phyloP scores from a whole-genome alignment of 768 basidiomycete genomes.

The Clavulina sp. region DNA sequence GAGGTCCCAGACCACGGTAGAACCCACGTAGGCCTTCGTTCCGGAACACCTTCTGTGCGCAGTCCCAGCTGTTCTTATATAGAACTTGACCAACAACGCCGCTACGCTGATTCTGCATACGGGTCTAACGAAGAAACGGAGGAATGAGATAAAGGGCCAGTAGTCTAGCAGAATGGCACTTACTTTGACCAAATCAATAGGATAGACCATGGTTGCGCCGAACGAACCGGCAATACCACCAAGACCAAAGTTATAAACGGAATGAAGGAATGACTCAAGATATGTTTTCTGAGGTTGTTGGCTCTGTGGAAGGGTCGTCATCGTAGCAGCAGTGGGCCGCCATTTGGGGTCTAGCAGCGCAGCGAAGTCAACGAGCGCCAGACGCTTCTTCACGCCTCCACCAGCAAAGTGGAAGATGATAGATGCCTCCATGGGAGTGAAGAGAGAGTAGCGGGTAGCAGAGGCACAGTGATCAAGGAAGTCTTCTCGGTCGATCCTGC shows the following conservation, averaged over 20 bases:
- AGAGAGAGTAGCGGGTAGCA: conserved; percentile 80
- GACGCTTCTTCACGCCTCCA: conserved; percentile 46
- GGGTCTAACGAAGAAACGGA: conserved; percentile 19
- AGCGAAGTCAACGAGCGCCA: conserved; percentile 80
- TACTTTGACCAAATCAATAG: conserved; percentile 71
- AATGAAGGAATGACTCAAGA: conserved; percentile 42
- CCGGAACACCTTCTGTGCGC: conserved; percentile 79
- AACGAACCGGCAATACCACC: conserved; percentile 84
- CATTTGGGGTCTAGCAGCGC: conserved; percentile 84
- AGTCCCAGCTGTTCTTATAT: conserved; percentile 93
- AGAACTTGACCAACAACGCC: conserved; percentile 92
- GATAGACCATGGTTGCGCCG: conserved; percentile 96
- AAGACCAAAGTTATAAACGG: conserved; percentile 70
- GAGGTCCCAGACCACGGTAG: conserved; percentile 90
- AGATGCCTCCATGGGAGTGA: conserved; percentile 95
- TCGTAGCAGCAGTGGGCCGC: conserved; percentile 22
- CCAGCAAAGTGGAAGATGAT: conserved; percentile 98
- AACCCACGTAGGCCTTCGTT: conserved; percentile 94
- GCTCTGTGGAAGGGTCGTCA: neutral
- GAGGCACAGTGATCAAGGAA: conserved; percentile 80
- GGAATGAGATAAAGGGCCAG: neutral
- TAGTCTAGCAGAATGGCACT: neutral
- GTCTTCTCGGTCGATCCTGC: conserved; percentile 88
- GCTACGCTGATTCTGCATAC: conserved; percentile 95
- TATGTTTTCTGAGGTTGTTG: conserved; percentile 25